Conservation (phyloP, 805 yeast genomes). For the Hanseniaspora singularis region DNA sequence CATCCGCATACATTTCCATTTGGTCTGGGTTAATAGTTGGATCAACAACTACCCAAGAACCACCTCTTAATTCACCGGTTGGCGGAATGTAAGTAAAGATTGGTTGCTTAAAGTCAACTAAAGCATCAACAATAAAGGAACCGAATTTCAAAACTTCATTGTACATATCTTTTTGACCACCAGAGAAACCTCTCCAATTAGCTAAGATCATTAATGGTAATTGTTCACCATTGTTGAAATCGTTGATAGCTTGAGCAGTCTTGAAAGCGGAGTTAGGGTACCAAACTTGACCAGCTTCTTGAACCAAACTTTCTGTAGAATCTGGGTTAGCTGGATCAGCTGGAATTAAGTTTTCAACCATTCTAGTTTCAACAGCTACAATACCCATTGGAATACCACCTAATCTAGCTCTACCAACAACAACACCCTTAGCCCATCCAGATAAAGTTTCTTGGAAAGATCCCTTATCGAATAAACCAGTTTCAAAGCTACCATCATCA, state of each 20-base stretch:
- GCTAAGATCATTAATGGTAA: conserved; percentile 94
- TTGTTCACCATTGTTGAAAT: conserved; percentile 96
- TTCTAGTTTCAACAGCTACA: conserved; percentile 87
- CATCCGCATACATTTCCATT: conserved; percentile 99
- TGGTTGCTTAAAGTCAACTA: conserved; percentile 92
- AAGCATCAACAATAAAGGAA: conserved; percentile 91
- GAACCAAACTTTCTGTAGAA: conserved; percentile 73
- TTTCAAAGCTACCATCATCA: conserved; percentile 59
- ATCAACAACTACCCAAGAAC: conserved; percentile 99
- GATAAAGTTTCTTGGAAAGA: conserved; percentile 93
- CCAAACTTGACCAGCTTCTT: conserved; percentile 99
- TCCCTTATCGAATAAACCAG: conserved; percentile 81
- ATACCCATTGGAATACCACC: conserved; percentile 99
- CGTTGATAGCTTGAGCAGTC: conserved; percentile 97
- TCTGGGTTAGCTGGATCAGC: conserved; percentile 98
- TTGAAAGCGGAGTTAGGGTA: conserved; percentile 98
- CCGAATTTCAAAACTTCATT: conserved; percentile 96
- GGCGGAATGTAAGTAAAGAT: conserved; percentile 96
- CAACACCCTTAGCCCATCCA: conserved; percentile 99
- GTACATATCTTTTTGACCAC: conserved; percentile 99
- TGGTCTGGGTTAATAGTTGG: conserved; percentile 92
- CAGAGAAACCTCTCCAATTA: conserved; percentile 99
- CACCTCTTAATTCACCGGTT: conserved; percentile 97
- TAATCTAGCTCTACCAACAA: conserved; percentile 94
- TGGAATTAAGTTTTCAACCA: conserved; percentile 79